phyloP scores from a whole-genome alignment of 2,329 filamentous ascomycete genomes.

The Phyllosticta citribraziliensis region DNA sequence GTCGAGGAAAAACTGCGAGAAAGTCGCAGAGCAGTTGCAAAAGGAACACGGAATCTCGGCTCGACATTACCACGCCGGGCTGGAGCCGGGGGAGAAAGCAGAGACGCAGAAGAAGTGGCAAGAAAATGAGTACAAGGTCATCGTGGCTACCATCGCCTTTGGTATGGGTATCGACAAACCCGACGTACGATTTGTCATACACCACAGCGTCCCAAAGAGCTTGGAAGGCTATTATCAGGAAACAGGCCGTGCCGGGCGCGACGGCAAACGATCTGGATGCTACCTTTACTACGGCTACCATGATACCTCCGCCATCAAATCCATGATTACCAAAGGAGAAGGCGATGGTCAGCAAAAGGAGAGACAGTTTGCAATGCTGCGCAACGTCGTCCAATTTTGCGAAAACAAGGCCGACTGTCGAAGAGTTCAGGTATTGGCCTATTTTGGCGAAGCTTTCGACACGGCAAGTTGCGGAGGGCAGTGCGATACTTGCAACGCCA shows the following conservation, averaged over 20 bases:
- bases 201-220: slow-evolving; percentile 86
- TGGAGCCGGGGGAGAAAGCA: slow-evolving; percentile 58
- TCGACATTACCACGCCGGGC: slow-evolving; percentile 75
- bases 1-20: slow-evolving; percentile 73
- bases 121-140: slow-evolving; percentile 66
- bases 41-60: slow-evolving; percentile 58
- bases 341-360: slow-evolving; percentile 53
- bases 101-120: slow-evolving; percentile 77
- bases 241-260: slow-evolving; percentile 86
- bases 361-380: slow-evolving; percentile 75
- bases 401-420: slow-evolving; percentile 84
- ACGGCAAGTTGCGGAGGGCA: slow-evolving; percentile 58
- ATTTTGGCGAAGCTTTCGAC: slow-evolving; percentile 82
- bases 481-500: slow-evolving; percentile 85
- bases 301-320: slow-evolving; percentile 63
- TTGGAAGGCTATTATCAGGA: slow-evolving; percentile 98
- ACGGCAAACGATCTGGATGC: slow-evolving; percentile 78
- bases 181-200: slow-evolving; percentile 92
- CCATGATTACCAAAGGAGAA: slow-evolving; percentile 76
- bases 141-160: slow-evolving; percentile 96
- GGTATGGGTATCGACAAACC: slow-evolving; percentile 99
- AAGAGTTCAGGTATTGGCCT: slow-evolving; percentile 77
- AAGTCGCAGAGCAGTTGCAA: slow-evolving; percentile 59
- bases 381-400: slow-evolving; percentile 76
- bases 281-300: slow-evolving; percentile 79